Percentiles rank a stretch among this genome's conserved stretches.
phyloP scores from a whole-genome alignment of 1,284 basidiomycete genomes.

The Ceraceosorus guamensis region DNA sequence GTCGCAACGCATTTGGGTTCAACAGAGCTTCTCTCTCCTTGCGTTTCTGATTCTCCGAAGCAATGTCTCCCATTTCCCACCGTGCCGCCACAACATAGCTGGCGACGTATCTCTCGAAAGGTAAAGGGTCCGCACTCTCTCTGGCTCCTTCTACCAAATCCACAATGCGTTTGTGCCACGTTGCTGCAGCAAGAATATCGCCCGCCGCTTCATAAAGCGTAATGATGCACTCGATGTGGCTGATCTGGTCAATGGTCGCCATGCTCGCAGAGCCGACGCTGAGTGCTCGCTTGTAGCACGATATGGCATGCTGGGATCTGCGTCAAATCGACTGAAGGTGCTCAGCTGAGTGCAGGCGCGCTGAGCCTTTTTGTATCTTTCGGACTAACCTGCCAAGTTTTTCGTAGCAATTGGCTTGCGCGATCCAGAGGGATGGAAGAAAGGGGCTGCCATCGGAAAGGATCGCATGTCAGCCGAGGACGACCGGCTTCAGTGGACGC shows the following conservation, averaged over 20 bases:
- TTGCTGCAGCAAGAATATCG: slow-evolving; percentile 24
- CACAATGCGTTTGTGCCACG: slow-evolving; percentile 42
- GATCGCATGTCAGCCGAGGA: background rate
- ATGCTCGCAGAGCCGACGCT: background rate
- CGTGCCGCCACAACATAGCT: slow-evolving; percentile 41
- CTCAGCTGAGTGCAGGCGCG: too few relatives aligned
- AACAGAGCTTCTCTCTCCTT: slow-evolving; percentile 8
- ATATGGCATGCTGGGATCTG: slow-evolving; percentile 25
- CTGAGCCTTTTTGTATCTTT: too few relatives aligned
- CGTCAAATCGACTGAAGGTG: too few relatives aligned
- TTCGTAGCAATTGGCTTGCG: slow-evolving; percentile 87
- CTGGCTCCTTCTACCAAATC: slow-evolving; percentile 31
- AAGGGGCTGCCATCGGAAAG: slow-evolving; percentile 61
- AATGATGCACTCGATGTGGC: slow-evolving; percentile 37
- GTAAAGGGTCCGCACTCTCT: slow-evolving; percentile 25
- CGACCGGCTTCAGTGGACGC: background rate
- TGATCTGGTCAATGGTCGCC: slow-evolving; percentile 20
- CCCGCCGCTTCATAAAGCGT: slow-evolving; percentile 37
- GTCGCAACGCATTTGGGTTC: too few relatives aligned
- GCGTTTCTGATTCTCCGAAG: slow-evolving; percentile 11
- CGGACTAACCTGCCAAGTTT: slow-evolving; percentile 56
- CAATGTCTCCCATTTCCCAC: slow-evolving; percentile 45
- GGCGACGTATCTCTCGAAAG: slow-evolving; percentile 29
- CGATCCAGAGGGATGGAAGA: slow-evolving; percentile 92
- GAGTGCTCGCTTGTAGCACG: slow-evolving; percentile 44